Conservation (phyloP, 352 stramenopile species). For the Pythium myriotylum region DNA sequence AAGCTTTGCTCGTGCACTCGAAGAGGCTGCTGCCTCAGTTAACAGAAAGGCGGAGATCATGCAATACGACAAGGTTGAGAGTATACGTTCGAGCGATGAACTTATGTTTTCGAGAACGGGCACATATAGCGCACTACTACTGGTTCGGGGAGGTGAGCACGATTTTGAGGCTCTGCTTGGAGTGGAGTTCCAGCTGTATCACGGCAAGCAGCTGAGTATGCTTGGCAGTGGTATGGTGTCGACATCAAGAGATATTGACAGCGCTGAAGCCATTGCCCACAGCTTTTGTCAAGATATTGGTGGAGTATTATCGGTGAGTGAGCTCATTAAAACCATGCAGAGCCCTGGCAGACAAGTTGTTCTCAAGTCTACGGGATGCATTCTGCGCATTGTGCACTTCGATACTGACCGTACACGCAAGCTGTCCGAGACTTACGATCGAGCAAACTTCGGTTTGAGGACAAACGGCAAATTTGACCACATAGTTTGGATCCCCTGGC, state of each 20-base stretch:
- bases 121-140: slow-evolving; percentile 3
- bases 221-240: background rate
- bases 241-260: background rate
- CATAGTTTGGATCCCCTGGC: slow-evolving; percentile 25
- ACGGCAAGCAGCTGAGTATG: slow-evolving; percentile 1
- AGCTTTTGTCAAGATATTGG: slow-evolving; percentile 17
- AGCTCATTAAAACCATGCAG: background rate
- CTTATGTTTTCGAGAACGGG: background rate
- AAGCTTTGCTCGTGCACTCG: slow-evolving; percentile 30
- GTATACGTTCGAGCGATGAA: background rate
- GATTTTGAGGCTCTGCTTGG: slow-evolving; percentile 17
- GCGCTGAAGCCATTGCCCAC: background rate
- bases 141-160: slow-evolving; percentile 3
- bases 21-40: background rate
- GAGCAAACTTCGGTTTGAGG: background rate
- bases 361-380: slow-evolving; percentile 4
- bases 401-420: slow-evolving; percentile 2
- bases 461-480: slow-evolving; percentile 11
- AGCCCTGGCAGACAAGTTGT: background rate
- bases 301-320: slow-evolving; percentile 5
- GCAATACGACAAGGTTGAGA: background rate
- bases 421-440: slow-evolving; percentile 9
- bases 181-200: slow-evolving; percentile 10
- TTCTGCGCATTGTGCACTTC: slow-evolving; percentile 14
- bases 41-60: background rate